A percentile compares a stretch with the other conserved stretches of the same genome.
phyloP scores from a whole-genome alignment of 73 alveolate genomes.

The Tetrahymena borealis region DNA sequence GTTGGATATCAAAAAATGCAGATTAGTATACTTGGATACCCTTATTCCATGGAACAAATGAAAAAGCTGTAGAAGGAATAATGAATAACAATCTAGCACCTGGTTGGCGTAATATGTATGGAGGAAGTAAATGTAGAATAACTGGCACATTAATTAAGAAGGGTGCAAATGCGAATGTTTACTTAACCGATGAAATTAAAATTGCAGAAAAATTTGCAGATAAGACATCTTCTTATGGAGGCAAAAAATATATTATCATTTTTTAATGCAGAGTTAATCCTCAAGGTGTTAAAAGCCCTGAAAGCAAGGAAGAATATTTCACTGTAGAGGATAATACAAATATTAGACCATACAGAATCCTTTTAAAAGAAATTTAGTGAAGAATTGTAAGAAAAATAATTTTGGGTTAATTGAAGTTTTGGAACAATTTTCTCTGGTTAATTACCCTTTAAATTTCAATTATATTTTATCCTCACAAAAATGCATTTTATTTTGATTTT shows the following conservation, averaged over 20 bases:
- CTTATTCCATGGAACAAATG: neutral
- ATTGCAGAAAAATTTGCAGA: neutral
- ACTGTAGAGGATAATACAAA: neutral
- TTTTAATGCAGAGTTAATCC: neutral
- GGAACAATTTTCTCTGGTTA: no score
- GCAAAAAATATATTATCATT: neutral
- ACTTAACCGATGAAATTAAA: neutral
- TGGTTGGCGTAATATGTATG: neutral
- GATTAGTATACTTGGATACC: neutral
- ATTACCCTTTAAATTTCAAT: no score
- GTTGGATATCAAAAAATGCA: neutral
- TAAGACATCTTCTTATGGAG: neutral
- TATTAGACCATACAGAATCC: neutral
- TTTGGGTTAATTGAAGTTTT: no score
- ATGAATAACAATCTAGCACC: neutral
- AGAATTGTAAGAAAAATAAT: no score
- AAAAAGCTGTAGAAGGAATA: neutral
- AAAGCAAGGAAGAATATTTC: neutral
- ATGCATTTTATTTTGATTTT: no score
- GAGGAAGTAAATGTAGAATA: neutral
- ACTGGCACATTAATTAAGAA: neutral
- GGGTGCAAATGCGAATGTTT: neutral
- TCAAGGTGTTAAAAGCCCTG: neutral
- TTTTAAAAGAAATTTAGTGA: neutral
- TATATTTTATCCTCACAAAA: no score